Evolutionary conservation across 164 flowering plant species (phyloP).

Genomic region (Macadamia integrifolia): DNA sequence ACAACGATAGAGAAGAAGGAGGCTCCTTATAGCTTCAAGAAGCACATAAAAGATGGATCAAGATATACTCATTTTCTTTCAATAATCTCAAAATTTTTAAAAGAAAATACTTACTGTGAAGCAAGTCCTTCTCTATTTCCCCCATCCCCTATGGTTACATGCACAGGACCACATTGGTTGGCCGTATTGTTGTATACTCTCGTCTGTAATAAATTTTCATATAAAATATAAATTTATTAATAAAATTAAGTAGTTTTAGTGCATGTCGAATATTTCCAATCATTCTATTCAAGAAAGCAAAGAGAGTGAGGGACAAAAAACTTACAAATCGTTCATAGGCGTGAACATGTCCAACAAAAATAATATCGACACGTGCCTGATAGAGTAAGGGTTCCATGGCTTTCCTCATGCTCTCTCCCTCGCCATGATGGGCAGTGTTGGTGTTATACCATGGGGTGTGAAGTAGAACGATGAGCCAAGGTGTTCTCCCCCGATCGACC

Average conservation of each 20-base stretch:
- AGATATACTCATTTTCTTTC: no score
- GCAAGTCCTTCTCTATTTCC: conserved; percentile 95
- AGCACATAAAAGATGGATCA: not conserved
- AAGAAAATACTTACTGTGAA: conserved; percentile 31
- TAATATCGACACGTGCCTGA: conserved; percentile 61
- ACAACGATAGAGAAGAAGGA: conserved; percentile 45
- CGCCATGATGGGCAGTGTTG: conserved; percentile 82
- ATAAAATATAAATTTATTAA: no score
- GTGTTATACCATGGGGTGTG: conserved; percentile 94
- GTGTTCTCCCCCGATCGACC: conserved; percentile 54
- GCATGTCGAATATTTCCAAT: no score
- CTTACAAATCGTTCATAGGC: conserved; percentile 93
- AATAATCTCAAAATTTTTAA: not conserved
- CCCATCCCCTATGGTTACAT: conserved; percentile 85
- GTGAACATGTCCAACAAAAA: conserved; percentile 93
- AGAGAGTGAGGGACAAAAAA: not conserved
- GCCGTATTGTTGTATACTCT: conserved; percentile 54
- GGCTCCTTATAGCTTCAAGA: conserved; percentile 47
- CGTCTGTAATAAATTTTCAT: conserved; percentile 32
- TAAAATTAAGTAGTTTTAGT: no score
- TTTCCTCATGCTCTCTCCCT: conserved; percentile 71
- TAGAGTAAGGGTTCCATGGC: conserved; percentile 71
- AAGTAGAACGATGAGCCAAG: conserved; percentile 65
- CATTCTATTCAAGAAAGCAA: not conserved
- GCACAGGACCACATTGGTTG: conserved; percentile 60